Conservation (phyloP, 148 eudicot genomes). For the Chenopodium berlandieri region DNA sequence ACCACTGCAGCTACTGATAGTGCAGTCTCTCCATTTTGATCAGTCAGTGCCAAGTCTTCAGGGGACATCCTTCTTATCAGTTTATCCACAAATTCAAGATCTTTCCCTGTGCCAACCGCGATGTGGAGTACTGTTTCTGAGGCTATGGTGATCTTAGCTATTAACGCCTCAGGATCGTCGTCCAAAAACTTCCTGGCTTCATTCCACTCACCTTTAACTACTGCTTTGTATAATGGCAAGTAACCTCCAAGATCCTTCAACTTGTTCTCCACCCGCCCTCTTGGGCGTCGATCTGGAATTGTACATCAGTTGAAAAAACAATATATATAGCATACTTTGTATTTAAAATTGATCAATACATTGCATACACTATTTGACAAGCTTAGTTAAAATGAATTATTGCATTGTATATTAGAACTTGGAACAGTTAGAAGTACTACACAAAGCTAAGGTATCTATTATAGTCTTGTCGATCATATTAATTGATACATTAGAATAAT, state of each 20-base stretch:
- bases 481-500: too few species aligned
- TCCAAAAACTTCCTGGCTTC: constrained; percentile 22
- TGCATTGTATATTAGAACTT: too few species aligned
- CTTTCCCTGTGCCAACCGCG: constrained; percentile 24
- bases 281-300: constrained; percentile 8
- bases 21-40: constrained; percentile 34
- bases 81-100: constrained; percentile 18
- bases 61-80: constrained; percentile 23
- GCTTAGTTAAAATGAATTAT: too few species aligned
- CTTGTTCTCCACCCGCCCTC: constrained; percentile 26
- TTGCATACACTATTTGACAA: too few species aligned
- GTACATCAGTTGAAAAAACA: neutral
- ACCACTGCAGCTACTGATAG: constrained; percentile 27
- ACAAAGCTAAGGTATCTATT: too few species aligned
- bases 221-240: constrained; percentile 29
- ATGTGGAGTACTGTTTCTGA: constrained; percentile 31
- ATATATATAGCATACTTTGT: too few species aligned
- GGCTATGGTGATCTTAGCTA: constrained; percentile 25
- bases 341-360: too few species aligned
- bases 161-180: constrained; percentile 29
- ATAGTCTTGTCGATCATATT: too few species aligned
- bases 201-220: constrained; percentile 24
- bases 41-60: constrained; percentile 24
- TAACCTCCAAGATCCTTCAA: constrained; percentile 25
- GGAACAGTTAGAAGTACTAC: too few species aligned